Conservation (phyloP, 331 rosid species). For the Arachis monticola region DNA sequence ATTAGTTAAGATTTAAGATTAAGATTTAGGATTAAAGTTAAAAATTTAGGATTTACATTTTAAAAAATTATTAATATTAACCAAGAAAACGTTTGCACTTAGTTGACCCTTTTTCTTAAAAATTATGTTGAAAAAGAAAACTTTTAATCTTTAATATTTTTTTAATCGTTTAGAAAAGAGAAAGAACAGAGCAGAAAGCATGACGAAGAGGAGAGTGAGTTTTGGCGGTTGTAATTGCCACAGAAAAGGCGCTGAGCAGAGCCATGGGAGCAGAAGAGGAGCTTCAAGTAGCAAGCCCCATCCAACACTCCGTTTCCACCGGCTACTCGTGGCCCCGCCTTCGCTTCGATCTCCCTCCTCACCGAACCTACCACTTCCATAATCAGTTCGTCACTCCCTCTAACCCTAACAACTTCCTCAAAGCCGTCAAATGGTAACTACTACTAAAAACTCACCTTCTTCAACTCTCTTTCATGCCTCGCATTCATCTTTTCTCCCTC, state of each 20-base stretch:
- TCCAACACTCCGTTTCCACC: constrained; percentile 36
- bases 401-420: constrained; percentile 86
- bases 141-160: no score
- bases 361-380: constrained; percentile 71
- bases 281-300: constrained; percentile 28
- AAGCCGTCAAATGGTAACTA: constrained; percentile 78
- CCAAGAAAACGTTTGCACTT: no score
- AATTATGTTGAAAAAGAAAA: no score
- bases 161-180: no score
- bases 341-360: constrained; percentile 65
- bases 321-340: constrained; percentile 60
- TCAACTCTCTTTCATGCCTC: not conserved
- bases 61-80: no score
- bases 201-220: not conserved
- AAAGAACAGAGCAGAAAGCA: not conserved
- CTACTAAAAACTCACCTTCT: not conserved
- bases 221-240: constrained; percentile 32
- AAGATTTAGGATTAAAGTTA: no score
- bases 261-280: constrained; percentile 58
- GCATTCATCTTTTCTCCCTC: not conserved
- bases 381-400: constrained; percentile 68
- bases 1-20: no score
- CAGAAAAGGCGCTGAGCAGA: not conserved
- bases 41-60: no score
- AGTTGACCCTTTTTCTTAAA: no score